Evolutionary conservation across 805 yeast genomes (phyloP), one percentile per base, ranked within the genome.

Genomic region (Danielia reshetovae): DNA sequence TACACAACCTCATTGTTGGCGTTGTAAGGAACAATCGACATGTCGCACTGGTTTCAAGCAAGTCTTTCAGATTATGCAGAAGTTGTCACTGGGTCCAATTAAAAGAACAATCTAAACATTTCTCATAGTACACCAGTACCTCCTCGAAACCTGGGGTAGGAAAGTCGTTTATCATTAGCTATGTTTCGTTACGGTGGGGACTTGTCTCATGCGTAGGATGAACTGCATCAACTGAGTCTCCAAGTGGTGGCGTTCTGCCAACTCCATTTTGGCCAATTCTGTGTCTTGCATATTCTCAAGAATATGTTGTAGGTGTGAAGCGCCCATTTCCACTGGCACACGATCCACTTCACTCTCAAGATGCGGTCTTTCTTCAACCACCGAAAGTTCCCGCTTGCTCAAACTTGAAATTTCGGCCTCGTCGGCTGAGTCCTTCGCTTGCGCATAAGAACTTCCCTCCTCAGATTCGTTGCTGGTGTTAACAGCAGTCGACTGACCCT

Each of bases 21-120:
- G 36, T 62, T 54, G 46, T 63, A 63, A 2, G 70, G 68, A 22
- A 63, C 64, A 18, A 63, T 52, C 9, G 70, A 63, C 70, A 63
- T 63, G 22, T 7, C 12, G 13, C 13, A n/a, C n/a, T n/a, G n/a
- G n/a, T n/a, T n/a, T n/a, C n/a, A n/a, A 21, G 24, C 24, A 25
- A 25, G 28, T 25, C 10, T n/a, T n/a, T 24, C 13, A 11, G 11
- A 24, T n/a, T 12, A 24, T 12, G 6, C 27, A 24, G 13, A n/a
- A 7, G n/a, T 11, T 6, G n/a, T 54, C 51, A 34, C 51, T 55
- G 25, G 48, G 49, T 13, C 51, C 31, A 36, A 60, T 54, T 45
- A 62, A 63, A 2, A 68, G 68, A 22, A 63, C 64, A 18, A 63
- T 52, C 9, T 68, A 63, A 68, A 63, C 63, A 9, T 7, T 13